Base-by-base conservation (phyloP, 75 land plant genomes). In the Picea sitchensis region DNA sequence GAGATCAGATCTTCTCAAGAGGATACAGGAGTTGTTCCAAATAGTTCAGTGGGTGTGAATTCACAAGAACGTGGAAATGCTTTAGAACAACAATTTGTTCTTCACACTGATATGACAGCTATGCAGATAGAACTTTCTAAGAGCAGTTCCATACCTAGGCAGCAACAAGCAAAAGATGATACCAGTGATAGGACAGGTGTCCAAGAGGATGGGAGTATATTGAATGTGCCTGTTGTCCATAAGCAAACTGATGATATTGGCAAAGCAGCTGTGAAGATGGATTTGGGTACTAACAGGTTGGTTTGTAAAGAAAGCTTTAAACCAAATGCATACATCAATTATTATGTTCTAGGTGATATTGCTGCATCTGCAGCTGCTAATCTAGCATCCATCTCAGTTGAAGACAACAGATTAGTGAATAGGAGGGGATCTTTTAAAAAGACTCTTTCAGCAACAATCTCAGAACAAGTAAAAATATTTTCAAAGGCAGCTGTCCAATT, bases 361-460 rank as follows among this genome's bases (percentile, higher is more conserved):
- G 93, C 95, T 79, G 98, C 92, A 41, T 82, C 91, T 72, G 98
- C 99, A 61, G 99, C 98, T 76, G 95, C 92, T 51, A 91, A 76
- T 60, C 77, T 94, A 64, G 94, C 95, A 57, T 65, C 80, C 77
- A 79, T 90, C 77, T 59, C 83, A 34, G 83, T 83, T 41, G 90
- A 88, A 51, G 86, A 88, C 58, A 76, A 62, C 54, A 81, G 26
- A 78, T 68, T 34, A 79, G 75, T 84, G 31, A 81, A 77, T 34
- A 51, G 34, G 59, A 64, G 54, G 34, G 79, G 61, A 58, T 79
- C 83, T 64, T 83, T 81, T 8, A 77, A 75, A 47, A 89, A 83
- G 81, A 67, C 76, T 14, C 47, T 76, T 32, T 76, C 87, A n/a
- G 85, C 79, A 67, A 79, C 78, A 76, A 71, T 87, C 69, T 81